A percentile compares a stretch with the other conserved stretches of the same genome.
phyloP scores from a whole-genome alignment of 2,329 filamentous ascomycete species.

The Talaromyces sp. region DNA sequence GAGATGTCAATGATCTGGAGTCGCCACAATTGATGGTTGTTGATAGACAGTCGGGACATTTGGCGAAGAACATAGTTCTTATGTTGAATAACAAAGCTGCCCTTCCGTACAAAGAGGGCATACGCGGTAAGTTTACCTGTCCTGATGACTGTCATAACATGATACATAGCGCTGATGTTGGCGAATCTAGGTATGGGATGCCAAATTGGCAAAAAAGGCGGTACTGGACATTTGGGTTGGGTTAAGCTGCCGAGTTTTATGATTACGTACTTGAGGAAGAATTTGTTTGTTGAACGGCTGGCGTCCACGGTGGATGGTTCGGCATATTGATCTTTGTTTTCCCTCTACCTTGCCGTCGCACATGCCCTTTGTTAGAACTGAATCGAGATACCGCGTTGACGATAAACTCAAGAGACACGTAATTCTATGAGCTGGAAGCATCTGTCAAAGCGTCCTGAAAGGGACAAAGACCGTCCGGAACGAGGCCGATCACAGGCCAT shows the following conservation, averaged over 20 bases:
- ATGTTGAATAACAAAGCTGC: slow-evolving; percentile 1
- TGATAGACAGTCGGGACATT: slow-evolving; percentile 13
- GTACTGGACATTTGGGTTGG: slow-evolving; percentile 10
- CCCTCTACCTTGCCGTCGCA: not conserved
- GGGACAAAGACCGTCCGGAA: not conserved
- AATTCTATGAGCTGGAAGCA: not conserved
- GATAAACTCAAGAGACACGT: not conserved
- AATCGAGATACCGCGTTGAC: not conserved
- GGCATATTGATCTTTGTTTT: slow-evolving; percentile 3
- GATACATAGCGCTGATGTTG: not conserved
- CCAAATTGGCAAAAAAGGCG: slow-evolving; percentile 15
- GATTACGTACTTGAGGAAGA: slow-evolving; percentile 3
- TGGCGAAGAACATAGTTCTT: slow-evolving; percentile 13
- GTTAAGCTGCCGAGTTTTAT: slow-evolving; percentile 11
- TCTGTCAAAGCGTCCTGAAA: not conserved
- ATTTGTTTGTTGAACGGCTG: slow-evolving; percentile 5
- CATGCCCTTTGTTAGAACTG: not conserved
- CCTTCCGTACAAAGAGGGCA: slow-evolving; percentile 1
- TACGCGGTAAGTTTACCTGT: not conserved
- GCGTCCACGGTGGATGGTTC: slow-evolving; percentile 7
- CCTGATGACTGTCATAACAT: not conserved
- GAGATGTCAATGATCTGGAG: slow-evolving; percentile 13
- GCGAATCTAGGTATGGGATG: slow-evolving; percentile 7
- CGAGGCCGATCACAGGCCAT: not conserved
- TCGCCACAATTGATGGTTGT: slow-evolving; percentile 2